Evolutionary conservation across 2,329 filamentous ascomycete genomes (phyloP).

Genomic region (Colletotrichum musae): DNA sequence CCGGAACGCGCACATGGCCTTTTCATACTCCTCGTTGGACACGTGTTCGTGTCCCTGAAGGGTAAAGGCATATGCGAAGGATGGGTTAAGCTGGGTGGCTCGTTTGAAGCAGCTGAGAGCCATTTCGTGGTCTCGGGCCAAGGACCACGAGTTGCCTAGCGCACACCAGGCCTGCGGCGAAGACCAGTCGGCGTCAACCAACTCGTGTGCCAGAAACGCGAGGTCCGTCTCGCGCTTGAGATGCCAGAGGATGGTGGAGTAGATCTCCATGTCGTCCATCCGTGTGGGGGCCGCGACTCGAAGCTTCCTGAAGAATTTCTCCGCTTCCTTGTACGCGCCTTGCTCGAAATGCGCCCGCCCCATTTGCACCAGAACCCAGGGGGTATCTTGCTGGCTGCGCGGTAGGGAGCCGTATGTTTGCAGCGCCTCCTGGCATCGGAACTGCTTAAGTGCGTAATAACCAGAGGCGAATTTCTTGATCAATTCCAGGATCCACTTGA

Average conservation of each 20-base stretch:
- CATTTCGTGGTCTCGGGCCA: slow-evolving; percentile 93
- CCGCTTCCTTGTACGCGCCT: slow-evolving; percentile 86
- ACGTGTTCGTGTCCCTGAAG: slow-evolving; percentile 97
- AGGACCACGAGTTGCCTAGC: slow-evolving; percentile 93
- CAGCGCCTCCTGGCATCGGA: slow-evolving; percentile 83
- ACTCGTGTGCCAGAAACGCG: slow-evolving; percentile 90
- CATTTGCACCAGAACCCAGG: slow-evolving; percentile 93
- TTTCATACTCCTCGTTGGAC: slow-evolving; percentile 96
- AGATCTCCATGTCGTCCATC: slow-evolving; percentile 96
- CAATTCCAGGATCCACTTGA: slow-evolving; percentile 83
- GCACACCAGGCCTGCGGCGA: slow-evolving; percentile 97
- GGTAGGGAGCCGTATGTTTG: slow-evolving; percentile 81
- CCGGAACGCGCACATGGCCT: slow-evolving; percentile 89
- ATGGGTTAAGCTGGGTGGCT: slow-evolving; percentile 89
- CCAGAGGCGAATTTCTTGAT: slow-evolving; percentile 86
- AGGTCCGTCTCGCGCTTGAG: slow-evolving; percentile 92
- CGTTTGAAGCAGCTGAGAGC: slow-evolving; percentile 95
- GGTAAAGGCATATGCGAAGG: slow-evolving; percentile 96
- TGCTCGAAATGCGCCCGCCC: slow-evolving; percentile 94
- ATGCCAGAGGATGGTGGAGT: slow-evolving; percentile 99
- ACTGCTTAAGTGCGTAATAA: slow-evolving; percentile 84
- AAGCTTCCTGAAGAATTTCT: slow-evolving; percentile 86
- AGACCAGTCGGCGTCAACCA: slow-evolving; percentile 88
- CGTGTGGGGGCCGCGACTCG: slow-evolving; percentile 85
- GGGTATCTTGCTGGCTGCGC: slow-evolving; percentile 84